Conservation (phyloP, 129 eudicot genomes). For the Calendula officinalis region DNA sequence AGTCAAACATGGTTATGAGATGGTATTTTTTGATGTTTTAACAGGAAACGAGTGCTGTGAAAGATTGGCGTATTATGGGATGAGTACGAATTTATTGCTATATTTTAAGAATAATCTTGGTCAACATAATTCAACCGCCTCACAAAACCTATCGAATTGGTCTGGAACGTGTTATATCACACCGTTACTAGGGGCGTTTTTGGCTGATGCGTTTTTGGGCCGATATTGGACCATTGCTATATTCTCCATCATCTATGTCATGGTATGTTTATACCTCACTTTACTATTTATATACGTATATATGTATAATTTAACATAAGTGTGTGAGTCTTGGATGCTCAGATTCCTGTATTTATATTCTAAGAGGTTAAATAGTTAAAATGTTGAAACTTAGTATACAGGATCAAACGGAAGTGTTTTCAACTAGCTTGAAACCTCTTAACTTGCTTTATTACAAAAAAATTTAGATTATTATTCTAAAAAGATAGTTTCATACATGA, state of each 20-base stretch:
- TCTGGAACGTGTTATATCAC: slow-evolving; percentile 75
- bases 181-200: slow-evolving; percentile 73
- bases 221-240: slow-evolving; percentile 86
- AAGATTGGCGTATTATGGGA: slow-evolving; percentile 87
- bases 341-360: no score
- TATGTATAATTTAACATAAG: no score
- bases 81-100: slow-evolving; percentile 58
- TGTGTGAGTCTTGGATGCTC: no score
- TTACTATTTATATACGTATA: neutral
- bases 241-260: slow-evolving; percentile 74
- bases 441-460: no score
- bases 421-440: no score
- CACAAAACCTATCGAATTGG: slow-evolving; percentile 72
- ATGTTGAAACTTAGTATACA: no score
- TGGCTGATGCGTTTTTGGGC: slow-evolving; percentile 80
- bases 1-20: neutral
- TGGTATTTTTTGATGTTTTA: slow-evolving; percentile 3
- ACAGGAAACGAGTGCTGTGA: slow-evolving; percentile 85
- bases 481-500: no score
- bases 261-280: slow-evolving; percentile 34
- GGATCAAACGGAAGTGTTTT: no score
- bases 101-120: slow-evolving; percentile 56
- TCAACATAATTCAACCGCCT: slow-evolving; percentile 69
- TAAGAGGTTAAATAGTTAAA: no score
- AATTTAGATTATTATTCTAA: no score